Evolutionary conservation across 495 filamentous ascomycete genomes (phyloP), one percentile per base, ranked within the genome.

Genomic region (Daldinia decipiens): DNA sequence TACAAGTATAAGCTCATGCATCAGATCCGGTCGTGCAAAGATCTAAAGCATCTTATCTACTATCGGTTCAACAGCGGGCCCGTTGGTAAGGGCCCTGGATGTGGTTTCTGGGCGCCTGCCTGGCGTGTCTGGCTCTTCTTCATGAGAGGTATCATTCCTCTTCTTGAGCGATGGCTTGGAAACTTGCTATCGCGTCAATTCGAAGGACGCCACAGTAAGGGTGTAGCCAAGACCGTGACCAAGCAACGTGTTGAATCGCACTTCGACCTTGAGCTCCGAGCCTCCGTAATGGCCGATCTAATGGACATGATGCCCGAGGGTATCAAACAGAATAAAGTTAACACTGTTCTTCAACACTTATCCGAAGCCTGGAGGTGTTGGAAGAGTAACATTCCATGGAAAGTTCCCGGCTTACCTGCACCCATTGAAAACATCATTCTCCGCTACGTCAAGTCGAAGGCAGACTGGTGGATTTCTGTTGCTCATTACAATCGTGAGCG

Each of bases 1-100:
- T 99, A 99, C 88, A 99, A 99, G 86, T 99, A 99, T 83, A 99
- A 99, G 84, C 87, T 99, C 38, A 99, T 99, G 96, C 96, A 99
- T 79, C 96, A 99, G 81, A 98, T 99, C 74, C 93, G 96, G 53
- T 95, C 96, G 2, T 99, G 96, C 83, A 99, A 99, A 78, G 96
- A 99, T 81, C 81, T 99, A 75, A 99, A 99, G 87, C 96, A 99
- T 88, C 79, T 99, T 57, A 98, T 99, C 69, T 99, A 99, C 83
- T 98, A 99, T 79, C 92, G 96, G 13, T 99, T 99, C 84, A 99
- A 99, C 79, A 95, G 94, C 36, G 95, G 95, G 0, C 92, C 96
- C 24, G 96, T 99, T 47, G 96, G 96, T 31, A 99, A 99, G 77
- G 96, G 96, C 60, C 96, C 96, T 59, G 96, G 96, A 26, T 98